Conservation (phyloP, 2,329 filamentous ascomycete species). For the Apiospora saccharicola region DNA sequence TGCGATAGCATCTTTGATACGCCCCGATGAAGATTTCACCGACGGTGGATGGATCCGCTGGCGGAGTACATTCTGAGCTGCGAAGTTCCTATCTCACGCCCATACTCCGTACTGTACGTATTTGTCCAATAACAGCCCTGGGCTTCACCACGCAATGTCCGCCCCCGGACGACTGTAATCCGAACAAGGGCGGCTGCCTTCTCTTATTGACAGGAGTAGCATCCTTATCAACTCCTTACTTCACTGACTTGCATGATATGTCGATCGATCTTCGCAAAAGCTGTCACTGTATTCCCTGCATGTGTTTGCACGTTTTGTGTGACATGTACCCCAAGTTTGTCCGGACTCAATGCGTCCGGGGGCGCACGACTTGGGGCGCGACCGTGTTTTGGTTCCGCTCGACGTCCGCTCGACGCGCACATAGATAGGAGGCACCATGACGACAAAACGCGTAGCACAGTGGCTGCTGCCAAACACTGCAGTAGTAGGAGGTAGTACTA, state of each 20-base stretch:
- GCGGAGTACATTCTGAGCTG: not conserved
- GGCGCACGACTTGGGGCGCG: no score
- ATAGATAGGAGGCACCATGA: not conserved
- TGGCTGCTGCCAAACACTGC: not conserved
- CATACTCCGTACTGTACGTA: not conserved
- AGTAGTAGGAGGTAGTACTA: not conserved
- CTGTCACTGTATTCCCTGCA: not conserved
- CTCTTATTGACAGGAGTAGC: not conserved
- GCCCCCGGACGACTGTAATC: not conserved
- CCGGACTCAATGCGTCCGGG: not conserved
- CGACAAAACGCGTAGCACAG: not conserved
- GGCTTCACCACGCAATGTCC: not conserved
- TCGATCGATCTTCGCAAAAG: not conserved
- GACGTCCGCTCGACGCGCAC: not conserved
- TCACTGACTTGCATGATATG: not conserved
- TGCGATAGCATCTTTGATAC: not conserved
- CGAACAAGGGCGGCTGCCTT: not conserved
- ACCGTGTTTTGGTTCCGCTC: not conserved
- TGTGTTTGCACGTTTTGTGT: not conserved
- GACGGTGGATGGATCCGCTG: not conserved
- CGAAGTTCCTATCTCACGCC: not conserved
- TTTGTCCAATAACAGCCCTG: not conserved
- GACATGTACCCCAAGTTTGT: not conserved
- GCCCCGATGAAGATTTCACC: not conserved
- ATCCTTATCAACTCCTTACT: not conserved